Base-by-base conservation (phyloP, 108 stramenopile species). In the Epithemia pelagica region DNA sequence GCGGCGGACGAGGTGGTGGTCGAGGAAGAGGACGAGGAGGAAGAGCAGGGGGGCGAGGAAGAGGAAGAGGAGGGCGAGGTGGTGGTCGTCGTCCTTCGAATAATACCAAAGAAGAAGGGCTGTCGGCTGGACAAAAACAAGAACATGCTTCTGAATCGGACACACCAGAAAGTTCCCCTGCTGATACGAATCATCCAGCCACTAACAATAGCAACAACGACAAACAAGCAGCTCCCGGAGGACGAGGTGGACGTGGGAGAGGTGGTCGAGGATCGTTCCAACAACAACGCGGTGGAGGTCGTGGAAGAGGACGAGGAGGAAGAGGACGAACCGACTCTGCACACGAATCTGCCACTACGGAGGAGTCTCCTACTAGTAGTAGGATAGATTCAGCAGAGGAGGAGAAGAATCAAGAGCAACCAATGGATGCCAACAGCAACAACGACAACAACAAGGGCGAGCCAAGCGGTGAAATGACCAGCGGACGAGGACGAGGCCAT, bases 361-460 rank as follows among this genome's bases (percentile, higher is more conserved):
- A 5, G 26, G 20, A 7, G 57, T 5, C 37, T 46, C 10, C 37
- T 46, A 8, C 61, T 32, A 31, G 23, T 28, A 15, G 28, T 22
- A 19, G 22, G 58, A 23, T 23, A 19, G 30, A 60, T 21, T 10
- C 58, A n/a, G 33, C 8, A 56, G 53, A 24, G 28, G 53, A 54
- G 33, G 30, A 59, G 5, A 20, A 24, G 67, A 5, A 30, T 57
- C 22, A 23, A 15, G 20, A 29, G 22, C 59, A 59, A 68, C 60
- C 58, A 5, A 27, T 19, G n/a, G n/a, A 51, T 32, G 25, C 20
- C 64, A 59, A 55, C 20, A 30, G 30, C 28, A 62, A 76, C 53
- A 66, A 33, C 69, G 55, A 69, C 54, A 67, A 58, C n/a, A 58
- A 59, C 15, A 54, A 66, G 30, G 31, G 27, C 57, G 37, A 46